A percentile compares a stretch with the other conserved stretches of the same genome.
phyloP scores from a whole-genome alignment of 2,329 filamentous ascomycete species.

The Verticillium klebahnii region DNA sequence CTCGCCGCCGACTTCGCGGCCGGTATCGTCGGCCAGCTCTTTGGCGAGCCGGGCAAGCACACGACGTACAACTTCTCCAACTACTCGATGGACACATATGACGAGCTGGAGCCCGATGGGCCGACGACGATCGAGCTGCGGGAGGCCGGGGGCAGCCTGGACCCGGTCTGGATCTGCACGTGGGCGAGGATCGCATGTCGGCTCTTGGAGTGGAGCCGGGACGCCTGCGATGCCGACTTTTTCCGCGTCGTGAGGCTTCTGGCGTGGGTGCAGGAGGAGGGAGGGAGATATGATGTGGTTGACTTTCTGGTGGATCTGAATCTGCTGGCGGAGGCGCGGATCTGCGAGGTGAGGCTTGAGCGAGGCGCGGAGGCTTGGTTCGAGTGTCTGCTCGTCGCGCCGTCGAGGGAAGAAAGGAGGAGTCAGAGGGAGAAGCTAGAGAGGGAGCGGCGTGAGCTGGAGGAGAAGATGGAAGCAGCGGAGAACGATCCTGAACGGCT shows the following conservation, averaged over 20 bases:
- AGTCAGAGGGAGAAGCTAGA: background rate
- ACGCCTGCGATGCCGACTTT: conserved; percentile 22
- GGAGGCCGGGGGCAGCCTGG: conserved; percentile 26
- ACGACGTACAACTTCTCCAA: conserved; percentile 9
- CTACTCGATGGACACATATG: background rate
- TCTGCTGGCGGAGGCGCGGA: conserved; percentile 21
- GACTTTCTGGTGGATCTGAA: conserved; percentile 30
- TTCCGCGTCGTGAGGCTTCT: conserved; percentile 20
- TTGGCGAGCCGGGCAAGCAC: conserved; percentile 2
- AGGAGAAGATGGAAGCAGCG: too few relatives aligned
- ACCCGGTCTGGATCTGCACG: conserved; percentile 24
- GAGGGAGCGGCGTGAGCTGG: too few relatives aligned
- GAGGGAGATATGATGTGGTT: conserved; percentile 26
- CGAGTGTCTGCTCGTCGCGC: background rate
- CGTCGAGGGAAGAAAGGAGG: background rate
- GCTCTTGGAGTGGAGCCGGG: conserved; percentile 19
- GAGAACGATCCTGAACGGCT: too few relatives aligned
- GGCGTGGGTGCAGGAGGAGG: conserved; percentile 13
- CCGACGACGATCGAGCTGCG: conserved; percentile 30
- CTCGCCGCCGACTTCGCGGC: conserved; percentile 7
- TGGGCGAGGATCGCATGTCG: conserved; percentile 30
- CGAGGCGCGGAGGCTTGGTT: background rate
- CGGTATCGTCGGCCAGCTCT: conserved; percentile 7
- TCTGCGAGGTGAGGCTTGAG: conserved; percentile 19
- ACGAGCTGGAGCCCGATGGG: background rate